phyloP scores from a whole-genome alignment of 164 flowering plant genomes.

The Taxillus chinensis region DNA sequence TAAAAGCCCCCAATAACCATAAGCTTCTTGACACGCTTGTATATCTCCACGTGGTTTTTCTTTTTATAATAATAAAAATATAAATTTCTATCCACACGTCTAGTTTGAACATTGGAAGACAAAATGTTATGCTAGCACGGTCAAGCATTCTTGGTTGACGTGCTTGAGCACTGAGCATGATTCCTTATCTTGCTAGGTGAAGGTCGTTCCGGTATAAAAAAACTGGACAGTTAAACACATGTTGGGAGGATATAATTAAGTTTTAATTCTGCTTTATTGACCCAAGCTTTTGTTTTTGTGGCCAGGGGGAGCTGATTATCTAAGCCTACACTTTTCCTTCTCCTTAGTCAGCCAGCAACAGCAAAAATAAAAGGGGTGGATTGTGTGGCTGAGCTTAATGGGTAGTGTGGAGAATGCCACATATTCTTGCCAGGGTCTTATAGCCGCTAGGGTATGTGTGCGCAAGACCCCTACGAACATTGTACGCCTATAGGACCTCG shows the following conservation, averaged over 20 bases:
- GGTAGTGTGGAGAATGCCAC: background rate
- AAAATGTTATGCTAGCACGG: conserved; percentile 13
- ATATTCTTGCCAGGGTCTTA: background rate
- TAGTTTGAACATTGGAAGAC: background rate
- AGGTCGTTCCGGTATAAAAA: background rate
- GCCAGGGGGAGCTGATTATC: background rate
- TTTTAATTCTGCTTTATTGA: background rate
- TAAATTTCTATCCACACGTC: background rate
- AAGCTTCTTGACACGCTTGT: conserved; percentile 1
- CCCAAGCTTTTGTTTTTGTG: background rate
- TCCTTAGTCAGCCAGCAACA: conserved; percentile 4
- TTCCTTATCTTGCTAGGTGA: conserved; percentile 12
- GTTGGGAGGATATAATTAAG: too few relatives aligned
- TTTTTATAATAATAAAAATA: conserved; percentile 1
- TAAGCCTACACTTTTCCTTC: background rate
- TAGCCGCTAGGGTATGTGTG: background rate
- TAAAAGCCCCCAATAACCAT: background rate
- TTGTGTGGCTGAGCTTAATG: background rate
- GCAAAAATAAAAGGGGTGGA: conserved; percentile 7
- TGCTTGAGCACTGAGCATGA: conserved; percentile 19
- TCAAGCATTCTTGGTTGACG: conserved; percentile 21
- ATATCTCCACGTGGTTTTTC: conserved; percentile 3
- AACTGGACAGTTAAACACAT: background rate
- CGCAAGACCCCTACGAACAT: background rate
- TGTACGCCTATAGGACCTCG: background rate